Base-by-base conservation (phyloP, 1,284 basidiomycete species). In the Sanghuangporus sanghuang region DNA sequence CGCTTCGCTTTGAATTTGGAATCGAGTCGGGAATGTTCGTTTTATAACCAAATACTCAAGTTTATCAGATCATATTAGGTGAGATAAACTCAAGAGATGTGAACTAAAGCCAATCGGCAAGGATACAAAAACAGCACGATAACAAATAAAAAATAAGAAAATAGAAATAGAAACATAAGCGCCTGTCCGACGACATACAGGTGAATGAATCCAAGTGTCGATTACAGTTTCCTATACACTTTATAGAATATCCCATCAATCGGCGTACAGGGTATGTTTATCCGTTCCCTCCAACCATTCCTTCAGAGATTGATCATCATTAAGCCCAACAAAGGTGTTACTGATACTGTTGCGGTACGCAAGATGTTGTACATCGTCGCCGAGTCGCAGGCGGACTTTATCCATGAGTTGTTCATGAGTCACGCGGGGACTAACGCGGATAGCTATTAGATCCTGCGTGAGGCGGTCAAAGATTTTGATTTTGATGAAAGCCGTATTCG, bases 381-480 rank as follows among this genome's bases (percentile, higher is more conserved):
- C 95, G 6, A 99, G 78, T 55, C 96, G 85, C 59, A 90, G 85
- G 68, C 92, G 86, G 39, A 97, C 92, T 77, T 98, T 99, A 58
- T 89, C 90, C 79, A 98, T 85, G 66, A 99, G 81, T 71, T 96
- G 92, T 12, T 76, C 78, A 70, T 92, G 89, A 5, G 92, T 86
- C 38, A 98, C 95, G 42, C 83, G 85, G n/a, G 96, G 95, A 70
- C 96, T 95, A 49, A 98, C 96, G n/a, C 97, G 89, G 59, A 99
- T 94, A 2, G 97, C 96, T 66, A 99, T 94, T 59, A 99, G 80
- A 73, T 98, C 96, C 73, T 98, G 93, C 32, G 94, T 90, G 65
- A 90, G 82, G 38, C 90, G 83, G 74, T 97, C 91, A 72, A 96
- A 97, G 61, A 99, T 94, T 79, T 99, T 99, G 78, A 99, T 97